These are phyloP conservation scores for Agrostemma githago DNA, from an alignment of 148 eudicot genomes.

Conservation along the genomic window DNA sequence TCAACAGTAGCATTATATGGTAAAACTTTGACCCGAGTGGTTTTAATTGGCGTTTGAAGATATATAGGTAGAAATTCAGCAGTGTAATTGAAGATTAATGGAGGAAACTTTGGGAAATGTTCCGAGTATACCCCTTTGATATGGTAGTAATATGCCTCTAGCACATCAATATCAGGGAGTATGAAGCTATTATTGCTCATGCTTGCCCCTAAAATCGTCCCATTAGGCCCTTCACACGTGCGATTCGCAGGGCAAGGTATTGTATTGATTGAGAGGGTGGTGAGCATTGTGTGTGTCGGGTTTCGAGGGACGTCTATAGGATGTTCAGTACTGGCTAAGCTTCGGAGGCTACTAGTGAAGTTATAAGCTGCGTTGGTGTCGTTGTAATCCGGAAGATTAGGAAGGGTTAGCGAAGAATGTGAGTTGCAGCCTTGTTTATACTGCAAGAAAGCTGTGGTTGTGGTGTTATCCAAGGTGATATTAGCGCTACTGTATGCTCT, in stretches of 20 bases:
- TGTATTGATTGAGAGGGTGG: constrained; percentile 26
- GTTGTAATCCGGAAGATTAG: constrained; percentile 26
- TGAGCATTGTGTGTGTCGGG: constrained; percentile 12
- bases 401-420: constrained; percentile 13
- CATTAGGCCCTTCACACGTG: constrained; percentile 32
- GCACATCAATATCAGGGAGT: constrained; percentile 22
- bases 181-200: constrained; percentile 31
- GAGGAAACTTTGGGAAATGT: constrained; percentile 27
- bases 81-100: constrained; percentile 25
- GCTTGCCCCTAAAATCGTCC: constrained; percentile 28
- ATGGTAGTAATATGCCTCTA: constrained; percentile 33
- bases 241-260: constrained; percentile 20
- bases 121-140: constrained; percentile 26
- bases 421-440: constrained; percentile 9
- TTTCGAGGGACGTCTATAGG: constrained; percentile 21
- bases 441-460: constrained; percentile 30
- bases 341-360: constrained; percentile 29
- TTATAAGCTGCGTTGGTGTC: constrained; percentile 30
- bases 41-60: constrained; percentile 16
- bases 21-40: constrained; percentile 28
- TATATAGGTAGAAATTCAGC: constrained; percentile 18
- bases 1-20: constrained; percentile 26
- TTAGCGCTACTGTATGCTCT: constrained; percentile 23
- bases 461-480: constrained; percentile 25
- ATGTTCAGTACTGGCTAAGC: constrained; percentile 26